Base-by-base conservation (phyloP, 345 rosid species). In the Dipteronia dyeriana region DNA sequence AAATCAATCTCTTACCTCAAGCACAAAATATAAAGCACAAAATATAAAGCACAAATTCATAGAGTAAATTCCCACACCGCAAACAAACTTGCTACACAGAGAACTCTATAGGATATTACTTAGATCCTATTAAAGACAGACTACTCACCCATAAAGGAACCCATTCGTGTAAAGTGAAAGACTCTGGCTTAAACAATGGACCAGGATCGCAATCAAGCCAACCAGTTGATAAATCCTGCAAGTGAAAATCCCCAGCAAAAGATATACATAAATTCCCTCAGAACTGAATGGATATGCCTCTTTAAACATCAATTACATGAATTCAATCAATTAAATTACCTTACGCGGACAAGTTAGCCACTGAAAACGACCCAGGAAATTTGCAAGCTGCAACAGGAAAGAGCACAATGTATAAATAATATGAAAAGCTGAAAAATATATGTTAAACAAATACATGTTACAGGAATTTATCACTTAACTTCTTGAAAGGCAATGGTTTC, bases 191-290 rank as follows among this genome's bases (percentile, higher is more conserved):
- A 84, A 87, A 96, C 82, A 87, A 74, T 59, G 98, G 99, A 74
- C 95, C 99, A 43, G 99, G 97, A 74, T 96, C 98, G 83, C 99
- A 96, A 0, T 89, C 87, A 83, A 96, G 92, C 99, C 99, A 96
- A 66, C 97, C 92, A 56, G 94, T 91, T 70, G 94, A 88, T 80
- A 96, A 83, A 84, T 96, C 98, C 99, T 96, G 90, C 76, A 64
- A 47, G 39, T 66, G 76, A 72, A 71, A 62, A 68, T 56, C 74
- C 67, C 59, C 59, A 39, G 61, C 67, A 67, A 43, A 51, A 12
- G n/a, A 60, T 34, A 53, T 70, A 56, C 38, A 75, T 74, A 76
- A 79, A 26, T n/a, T 73, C 31, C 66, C 57, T 47, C 16, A 57
- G 68, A 76, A 64, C 22, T 45, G 14, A 78, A 74, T 38, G 0